Conservation (phyloP, 306 rosid species). For the Rosa rugosa region DNA sequence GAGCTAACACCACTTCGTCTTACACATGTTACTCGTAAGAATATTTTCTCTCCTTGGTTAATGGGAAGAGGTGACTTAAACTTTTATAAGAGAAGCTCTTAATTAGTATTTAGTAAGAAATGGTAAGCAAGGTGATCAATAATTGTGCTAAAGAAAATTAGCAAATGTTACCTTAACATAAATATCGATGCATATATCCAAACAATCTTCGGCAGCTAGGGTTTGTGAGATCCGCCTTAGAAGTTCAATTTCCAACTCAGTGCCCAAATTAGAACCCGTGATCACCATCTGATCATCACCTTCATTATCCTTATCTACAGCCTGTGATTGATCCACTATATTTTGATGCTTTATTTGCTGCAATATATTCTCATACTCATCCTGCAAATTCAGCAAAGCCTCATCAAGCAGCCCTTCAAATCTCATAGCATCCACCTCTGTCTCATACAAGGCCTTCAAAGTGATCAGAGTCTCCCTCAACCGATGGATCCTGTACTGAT, state of each 20-base stretch:
- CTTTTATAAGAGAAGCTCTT: not conserved
- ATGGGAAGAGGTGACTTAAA: not conserved
- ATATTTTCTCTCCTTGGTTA: not conserved
- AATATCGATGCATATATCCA: conserved; percentile 86
- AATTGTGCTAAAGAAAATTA: not conserved
- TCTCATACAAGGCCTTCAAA: conserved; percentile 66
- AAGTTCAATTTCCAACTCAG: conserved; percentile 57
- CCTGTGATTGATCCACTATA: conserved; percentile 15
- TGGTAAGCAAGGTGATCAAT: not conserved
- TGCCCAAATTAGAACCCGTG: conserved; percentile 44
- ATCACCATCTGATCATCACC: conserved; percentile 5
- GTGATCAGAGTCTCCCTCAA: conserved; percentile 66
- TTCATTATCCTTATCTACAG: conserved; percentile 17
- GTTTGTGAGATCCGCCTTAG: conserved; percentile 53
- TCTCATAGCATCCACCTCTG: conserved; percentile 72
- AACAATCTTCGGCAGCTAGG: conserved; percentile 70
- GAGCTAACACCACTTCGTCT: too few relatives aligned
- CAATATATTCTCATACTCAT: conserved; percentile 63
- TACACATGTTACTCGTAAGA: not conserved
- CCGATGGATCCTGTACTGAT: conserved; percentile 49
- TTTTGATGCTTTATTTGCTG: conserved; percentile 51
- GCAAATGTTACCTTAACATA: conserved; percentile 60
- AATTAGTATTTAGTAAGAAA: too few relatives aligned
- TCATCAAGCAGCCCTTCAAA: conserved; percentile 81
- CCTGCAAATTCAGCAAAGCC: conserved; percentile 71